Conservation (phyloP, 495 filamentous ascomycete species). For the Amniculicola lignicola region DNA sequence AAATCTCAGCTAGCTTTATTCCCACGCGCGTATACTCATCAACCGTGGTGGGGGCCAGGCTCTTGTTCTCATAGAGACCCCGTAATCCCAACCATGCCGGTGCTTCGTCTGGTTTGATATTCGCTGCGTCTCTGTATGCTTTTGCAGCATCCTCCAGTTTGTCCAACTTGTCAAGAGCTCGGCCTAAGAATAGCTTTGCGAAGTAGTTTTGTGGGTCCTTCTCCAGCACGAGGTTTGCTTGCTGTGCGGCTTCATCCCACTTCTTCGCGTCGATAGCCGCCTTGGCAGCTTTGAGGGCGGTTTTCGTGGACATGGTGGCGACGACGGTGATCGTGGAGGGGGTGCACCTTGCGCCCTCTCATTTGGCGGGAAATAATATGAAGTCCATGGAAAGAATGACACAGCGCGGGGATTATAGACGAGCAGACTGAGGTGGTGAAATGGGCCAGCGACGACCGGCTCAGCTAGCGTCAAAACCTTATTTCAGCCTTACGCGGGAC, state of each 20-base stretch:
- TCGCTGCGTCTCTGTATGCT: constrained; percentile 72
- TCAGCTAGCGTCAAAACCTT: constrained; percentile 16
- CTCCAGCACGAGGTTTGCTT: constrained; percentile 63
- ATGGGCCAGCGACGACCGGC: not conserved
- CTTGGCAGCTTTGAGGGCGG: constrained; percentile 78
- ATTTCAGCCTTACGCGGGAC: constrained; percentile 24
- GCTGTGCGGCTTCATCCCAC: constrained; percentile 67
- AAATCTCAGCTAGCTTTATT: constrained; percentile 70
- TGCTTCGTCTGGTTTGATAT: constrained; percentile 56
- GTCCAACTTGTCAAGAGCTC: constrained; percentile 72
- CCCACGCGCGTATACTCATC: constrained; percentile 70
- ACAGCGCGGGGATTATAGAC: too few relatives aligned
- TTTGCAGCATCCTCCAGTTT: constrained; percentile 66
- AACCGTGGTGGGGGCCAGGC: constrained; percentile 60
- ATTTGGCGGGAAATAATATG: not conserved
- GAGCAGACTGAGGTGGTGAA: constrained; percentile 4
- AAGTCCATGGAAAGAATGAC: not conserved
- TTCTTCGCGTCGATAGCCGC: constrained; percentile 75
- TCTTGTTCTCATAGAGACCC: constrained; percentile 76
- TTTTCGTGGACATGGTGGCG: constrained; percentile 61
- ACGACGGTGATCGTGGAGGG: too few relatives aligned
- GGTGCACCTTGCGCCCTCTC: not conserved
- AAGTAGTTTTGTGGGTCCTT: constrained; percentile 78
- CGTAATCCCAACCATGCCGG: constrained; percentile 91
- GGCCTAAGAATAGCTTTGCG: constrained; percentile 77